These are phyloP conservation scores for Debaryomycetaceae sp. DNA, from an alignment of 1,139 yeast genomes.

Conservation along the genomic window DNA sequence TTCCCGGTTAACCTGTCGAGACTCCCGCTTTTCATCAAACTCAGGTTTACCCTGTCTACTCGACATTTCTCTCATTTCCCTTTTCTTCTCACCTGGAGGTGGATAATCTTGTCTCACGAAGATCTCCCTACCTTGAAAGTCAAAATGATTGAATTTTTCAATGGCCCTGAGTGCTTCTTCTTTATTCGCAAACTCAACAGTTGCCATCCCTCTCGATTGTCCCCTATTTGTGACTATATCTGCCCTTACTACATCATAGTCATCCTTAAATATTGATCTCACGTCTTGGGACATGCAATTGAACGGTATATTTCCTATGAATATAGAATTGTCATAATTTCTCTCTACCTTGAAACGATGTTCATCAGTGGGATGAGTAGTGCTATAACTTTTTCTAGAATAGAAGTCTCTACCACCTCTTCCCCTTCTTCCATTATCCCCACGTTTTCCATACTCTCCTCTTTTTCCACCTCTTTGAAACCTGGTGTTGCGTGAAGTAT, in stretches of 20 bases:
- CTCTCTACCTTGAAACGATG: slow-evolving; percentile 49
- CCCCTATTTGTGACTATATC: slow-evolving; percentile 84
- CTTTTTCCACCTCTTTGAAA: slow-evolving; percentile 18
- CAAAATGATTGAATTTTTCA: slow-evolving; percentile 61
- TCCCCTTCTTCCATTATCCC: slow-evolving; percentile 18
- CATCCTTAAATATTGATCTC: slow-evolving; percentile 53
- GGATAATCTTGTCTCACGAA: slow-evolving; percentile 90
- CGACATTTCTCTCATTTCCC: slow-evolving; percentile 9
- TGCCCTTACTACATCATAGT: slow-evolving; percentile 77
- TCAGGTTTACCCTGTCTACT: slow-evolving; percentile 7
- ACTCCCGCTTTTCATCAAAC: slow-evolving; percentile 10
- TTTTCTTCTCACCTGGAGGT: slow-evolving; percentile 54
- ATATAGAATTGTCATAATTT: slow-evolving; percentile 66
- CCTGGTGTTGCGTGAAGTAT: slow-evolving; percentile 14
- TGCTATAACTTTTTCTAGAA: slow-evolving; percentile 21
- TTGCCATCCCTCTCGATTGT: slow-evolving; percentile 88
- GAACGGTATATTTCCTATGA: slow-evolving; percentile 72
- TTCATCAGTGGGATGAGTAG: slow-evolving; percentile 21
- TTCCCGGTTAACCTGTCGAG: slow-evolving; percentile 11
- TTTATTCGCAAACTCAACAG: slow-evolving; percentile 75
- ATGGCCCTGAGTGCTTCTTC: slow-evolving; percentile 78
- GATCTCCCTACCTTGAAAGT: slow-evolving; percentile 73
- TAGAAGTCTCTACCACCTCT: slow-evolving; percentile 20
- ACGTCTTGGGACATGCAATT: slow-evolving; percentile 58
- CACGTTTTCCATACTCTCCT: slow-evolving; percentile 19